These are phyloP conservation scores for Pittosporum tobira DNA, from an alignment of 129 eudicot species.

Conservation along the genomic window DNA sequence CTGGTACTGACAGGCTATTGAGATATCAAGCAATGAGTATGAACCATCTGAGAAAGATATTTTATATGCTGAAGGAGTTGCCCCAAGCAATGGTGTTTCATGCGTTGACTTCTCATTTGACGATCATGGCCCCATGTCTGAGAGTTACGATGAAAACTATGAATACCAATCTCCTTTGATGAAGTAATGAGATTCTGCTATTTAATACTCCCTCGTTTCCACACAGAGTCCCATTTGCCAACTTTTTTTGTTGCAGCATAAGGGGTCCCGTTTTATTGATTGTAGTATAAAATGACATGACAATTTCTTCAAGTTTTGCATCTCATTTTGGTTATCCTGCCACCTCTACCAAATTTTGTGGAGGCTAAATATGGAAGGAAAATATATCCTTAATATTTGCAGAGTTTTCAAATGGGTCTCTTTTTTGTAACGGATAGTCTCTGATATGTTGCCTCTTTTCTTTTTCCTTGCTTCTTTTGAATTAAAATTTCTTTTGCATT, in stretches of 20 bases:
- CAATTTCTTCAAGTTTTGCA: too few species aligned
- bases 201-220: too few species aligned
- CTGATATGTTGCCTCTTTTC: background rate
- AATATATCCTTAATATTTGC: too few species aligned
- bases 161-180: slow-evolving; percentile 23
- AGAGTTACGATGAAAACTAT: slow-evolving; percentile 16
- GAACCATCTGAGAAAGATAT: slow-evolving; percentile 38
- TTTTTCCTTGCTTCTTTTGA: background rate
- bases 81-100: slow-evolving; percentile 38
- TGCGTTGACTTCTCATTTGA: slow-evolving; percentile 28
- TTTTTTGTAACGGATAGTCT: too few species aligned
- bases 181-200: slow-evolving; percentile 17
- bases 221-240: too few species aligned
- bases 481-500: background rate
- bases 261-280: too few species aligned
- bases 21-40: slow-evolving; percentile 39
- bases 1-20: slow-evolving; percentile 22
- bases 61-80: slow-evolving; percentile 36
- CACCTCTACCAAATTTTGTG: too few species aligned
- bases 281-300: too few species aligned
- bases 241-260: too few species aligned
- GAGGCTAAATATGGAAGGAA: too few species aligned
- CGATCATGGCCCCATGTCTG: slow-evolving; percentile 29
- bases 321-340: too few species aligned
- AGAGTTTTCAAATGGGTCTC: too few species aligned